Evolutionary conservation across 2,329 filamentous ascomycete species (phyloP), one percentile per base, ranked within the genome.

Genomic region (Beauveria rudraprayagi): DNA sequence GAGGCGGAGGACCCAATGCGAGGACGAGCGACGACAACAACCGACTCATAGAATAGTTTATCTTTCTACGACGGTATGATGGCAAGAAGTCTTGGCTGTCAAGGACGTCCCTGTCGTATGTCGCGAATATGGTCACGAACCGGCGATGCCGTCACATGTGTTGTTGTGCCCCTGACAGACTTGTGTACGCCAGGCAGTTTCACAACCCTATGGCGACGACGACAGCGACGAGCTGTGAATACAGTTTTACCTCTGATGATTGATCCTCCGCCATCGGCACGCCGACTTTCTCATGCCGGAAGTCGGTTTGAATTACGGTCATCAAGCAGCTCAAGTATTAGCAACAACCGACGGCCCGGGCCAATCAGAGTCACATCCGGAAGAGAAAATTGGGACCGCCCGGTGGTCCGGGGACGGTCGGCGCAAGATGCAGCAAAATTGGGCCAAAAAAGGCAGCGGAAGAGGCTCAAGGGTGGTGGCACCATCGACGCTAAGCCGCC

Each of bases 401-500:
- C 40, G 57, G 57, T 48, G 37, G 47, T 37, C 43, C 56, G 56
- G 56, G 43, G 56, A 59, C 26, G 37, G 56, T 52, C 48, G 50
- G 41, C 19, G 41, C 40, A 52, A 53, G 44, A 37, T 17, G 19
- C 48, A 37, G 28, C 57, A 40, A 53, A 53, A 60, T 37, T 54
- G 47, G 37, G 37, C 57, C 56, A 40, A 52, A 59, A 58, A 53
- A 19, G 57, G 46, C 24, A 59, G 56, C 34, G n/a, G 24, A 43
- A 5, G 56, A 46, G 41, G 28, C 50, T 60, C 57, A 46, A 60
- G 50, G 50, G 56, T 46, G 56, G 56, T 63, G 50, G 61, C 61
- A 63, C 46, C 61, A 63, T 63, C 56, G 56, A 50, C 66, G 66
- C 70, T 70, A 73, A 66, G 63, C 72, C 70, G 24, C 62, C 69